Base-by-base conservation (phyloP, 139 green algal species). In the Zygnema circumcarinatum region DNA sequence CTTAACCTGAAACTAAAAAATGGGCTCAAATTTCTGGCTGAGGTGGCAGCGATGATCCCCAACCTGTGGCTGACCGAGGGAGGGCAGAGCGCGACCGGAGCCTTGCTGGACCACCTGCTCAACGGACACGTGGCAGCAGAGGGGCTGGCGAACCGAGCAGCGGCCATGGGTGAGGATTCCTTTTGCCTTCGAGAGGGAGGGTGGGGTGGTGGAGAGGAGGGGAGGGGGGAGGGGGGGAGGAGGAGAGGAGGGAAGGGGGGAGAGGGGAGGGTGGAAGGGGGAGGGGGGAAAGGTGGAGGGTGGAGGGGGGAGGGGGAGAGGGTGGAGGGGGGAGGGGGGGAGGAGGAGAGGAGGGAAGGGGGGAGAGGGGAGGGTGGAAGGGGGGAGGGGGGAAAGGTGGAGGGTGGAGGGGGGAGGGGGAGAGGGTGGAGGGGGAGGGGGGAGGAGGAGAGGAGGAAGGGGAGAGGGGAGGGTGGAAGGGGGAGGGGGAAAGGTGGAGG, bases 21-120 rank as follows among this genome's bases (percentile, higher is more conserved):
- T n/a, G n/a, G n/a, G n/a, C n/a, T n/a, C n/a, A n/a, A n/a, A n/a
- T n/a, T n/a, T n/a, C n/a, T n/a, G n/a, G n/a, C n/a, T n/a, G n/a
- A n/a, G n/a, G n/a, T n/a, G 35, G 69, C 69, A 78, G 69, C 35
- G 7, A 78, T 78, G 69, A 41, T 78, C 7, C 69, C 69, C 7
- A 11, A 41, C 11, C 16, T 78, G 7, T 78, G 69, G 69, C 69
- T 78, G 35, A 78, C 69, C 3, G 69, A 78, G 36, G 69, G 69
- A 41, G 69, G 69, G 35, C 69, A 78, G 69, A 78, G 69, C 11
- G 69, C 69, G 7, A 78, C 69, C 7, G 69, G 69, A 11, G 69
- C 69, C 16, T 11, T 78, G 35, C 69, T 78, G 35, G 69, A 78
- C 69, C 69, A 78, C 69, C 35, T 78, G 7, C 7, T 78, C 36